Conservation (phyloP, 169 alveolate species). For the Plasmodium chabaudi region DNA sequence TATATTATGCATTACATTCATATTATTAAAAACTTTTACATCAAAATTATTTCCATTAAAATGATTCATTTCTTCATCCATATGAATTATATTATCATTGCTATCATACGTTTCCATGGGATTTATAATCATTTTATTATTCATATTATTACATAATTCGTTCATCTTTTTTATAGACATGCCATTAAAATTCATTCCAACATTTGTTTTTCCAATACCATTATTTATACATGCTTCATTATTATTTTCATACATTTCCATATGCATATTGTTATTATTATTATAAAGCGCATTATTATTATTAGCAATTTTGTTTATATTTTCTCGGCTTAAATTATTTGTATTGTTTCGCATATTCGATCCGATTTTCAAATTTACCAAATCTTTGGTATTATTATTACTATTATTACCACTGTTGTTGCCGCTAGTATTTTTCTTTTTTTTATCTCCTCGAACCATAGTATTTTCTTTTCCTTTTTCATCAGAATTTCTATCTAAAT, state of each 20-base stretch:
- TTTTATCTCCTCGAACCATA: neutral
- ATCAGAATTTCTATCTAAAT: neutral
- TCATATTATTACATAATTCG: conserved; percentile 19
- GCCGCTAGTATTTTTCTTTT: neutral
- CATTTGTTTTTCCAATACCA: conserved; percentile 1
- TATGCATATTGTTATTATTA: neutral
- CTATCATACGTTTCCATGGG: conserved; percentile 14
- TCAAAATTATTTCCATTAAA: conserved; percentile 24
- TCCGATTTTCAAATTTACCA: neutral
- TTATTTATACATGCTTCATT: neutral
- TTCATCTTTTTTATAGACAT: conserved; percentile 32
- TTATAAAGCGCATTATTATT: neutral
- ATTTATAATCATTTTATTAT: conserved; percentile 19
- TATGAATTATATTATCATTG: conserved; percentile 31
- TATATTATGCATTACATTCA: conserved; percentile 1
- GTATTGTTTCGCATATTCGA: neutral
- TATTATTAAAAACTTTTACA: conserved; percentile 8
- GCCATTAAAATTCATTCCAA: conserved; percentile 2
- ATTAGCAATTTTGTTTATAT: neutral
- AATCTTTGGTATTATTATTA: neutral
- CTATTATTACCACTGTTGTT: neutral
- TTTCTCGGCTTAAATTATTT: neutral
- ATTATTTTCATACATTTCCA: conserved; percentile 20
- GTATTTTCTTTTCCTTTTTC: neutral
- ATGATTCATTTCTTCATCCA: conserved; percentile 32